These are phyloP conservation scores for Auriculariales sp. DNA, from an alignment of 768 basidiomycete species.

Conservation along the genomic window DNA sequence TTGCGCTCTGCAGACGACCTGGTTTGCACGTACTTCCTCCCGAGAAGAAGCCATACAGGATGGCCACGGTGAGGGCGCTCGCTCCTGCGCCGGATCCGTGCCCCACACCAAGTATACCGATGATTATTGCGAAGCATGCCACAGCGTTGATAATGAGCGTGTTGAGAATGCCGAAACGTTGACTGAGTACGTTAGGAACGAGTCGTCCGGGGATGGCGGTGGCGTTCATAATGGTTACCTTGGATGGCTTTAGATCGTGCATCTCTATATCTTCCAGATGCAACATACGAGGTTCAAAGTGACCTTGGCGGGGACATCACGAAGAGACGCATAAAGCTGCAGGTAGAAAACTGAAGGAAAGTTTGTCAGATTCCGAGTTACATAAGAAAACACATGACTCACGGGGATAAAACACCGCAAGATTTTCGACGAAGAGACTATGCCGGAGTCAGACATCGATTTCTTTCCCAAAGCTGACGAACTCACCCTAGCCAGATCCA, in stretches of 20 bases:
- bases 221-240: constrained; percentile 41
- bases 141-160: constrained; percentile 15
- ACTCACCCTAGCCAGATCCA: neutral
- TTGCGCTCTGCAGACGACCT: neutral
- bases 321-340: constrained; percentile 36
- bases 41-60: constrained; percentile 32
- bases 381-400: neutral
- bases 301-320: constrained; percentile 27
- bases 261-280: neutral
- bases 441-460: neutral
- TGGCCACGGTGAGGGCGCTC: constrained; percentile 20
- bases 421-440: neutral
- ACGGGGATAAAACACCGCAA: neutral
- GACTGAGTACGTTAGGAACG: constrained; percentile 29
- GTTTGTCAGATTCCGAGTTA: neutral
- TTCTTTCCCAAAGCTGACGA: neutral
- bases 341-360: constrained; percentile 42
- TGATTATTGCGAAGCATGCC: neutral
- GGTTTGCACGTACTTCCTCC: constrained; percentile 22
- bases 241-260: too few species aligned
- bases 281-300: constrained; percentile 42
- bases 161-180: constrained; percentile 28
- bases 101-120: constrained; percentile 22
- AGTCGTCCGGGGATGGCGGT: constrained; percentile 36
- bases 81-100: constrained; percentile 18